Percentiles rank a stretch among this genome's conserved stretches.
These are phyloP conservation scores for Penstemon davidsonii DNA, from an alignment of 257 asterid genomes.

Conservation along the genomic window DNA sequence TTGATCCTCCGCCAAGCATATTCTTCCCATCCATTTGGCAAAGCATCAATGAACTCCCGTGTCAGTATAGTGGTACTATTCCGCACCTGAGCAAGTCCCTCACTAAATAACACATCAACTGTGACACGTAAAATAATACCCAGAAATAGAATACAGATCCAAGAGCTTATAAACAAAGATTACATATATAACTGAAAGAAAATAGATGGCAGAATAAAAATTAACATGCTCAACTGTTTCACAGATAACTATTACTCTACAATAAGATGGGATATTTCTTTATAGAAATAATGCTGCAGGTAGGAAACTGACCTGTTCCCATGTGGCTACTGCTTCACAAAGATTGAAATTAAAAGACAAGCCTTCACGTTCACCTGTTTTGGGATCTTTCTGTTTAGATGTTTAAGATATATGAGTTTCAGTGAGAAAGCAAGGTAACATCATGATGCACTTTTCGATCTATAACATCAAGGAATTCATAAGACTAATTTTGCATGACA, in stretches of 20 bases:
- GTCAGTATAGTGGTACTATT: conserved; percentile 89
- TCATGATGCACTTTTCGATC: neutral
- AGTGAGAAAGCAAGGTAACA: conserved; percentile 26
- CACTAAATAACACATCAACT: conserved; percentile 74
- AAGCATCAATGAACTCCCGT: conserved; percentile 85
- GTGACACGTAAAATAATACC: conserved; percentile 37
- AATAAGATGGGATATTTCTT: neutral
- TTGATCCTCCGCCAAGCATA: conserved; percentile 97
- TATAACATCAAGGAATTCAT: neutral
- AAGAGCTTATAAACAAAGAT: conserved; percentile 13
- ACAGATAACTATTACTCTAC: no score
- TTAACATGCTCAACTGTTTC: neutral
- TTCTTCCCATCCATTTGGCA: conserved; percentile 98
- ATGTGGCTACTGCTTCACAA: conserved; percentile 97
- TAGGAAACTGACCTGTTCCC: conserved; percentile 88
- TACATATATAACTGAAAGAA: conserved; percentile 12
- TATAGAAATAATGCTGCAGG: neutral
- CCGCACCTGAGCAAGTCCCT: conserved; percentile 87
- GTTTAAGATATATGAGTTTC: conserved; percentile 23
- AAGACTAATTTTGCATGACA: no score
- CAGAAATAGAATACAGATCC: conserved; percentile 4
- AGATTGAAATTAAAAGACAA: conserved; percentile 64
- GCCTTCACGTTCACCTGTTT: conserved; percentile 92
- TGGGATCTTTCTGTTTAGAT: conserved; percentile 82
- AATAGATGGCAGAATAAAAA: neutral